phyloP scores from a whole-genome alignment of 805 yeast species.

The Yarrowia deformans region DNA sequence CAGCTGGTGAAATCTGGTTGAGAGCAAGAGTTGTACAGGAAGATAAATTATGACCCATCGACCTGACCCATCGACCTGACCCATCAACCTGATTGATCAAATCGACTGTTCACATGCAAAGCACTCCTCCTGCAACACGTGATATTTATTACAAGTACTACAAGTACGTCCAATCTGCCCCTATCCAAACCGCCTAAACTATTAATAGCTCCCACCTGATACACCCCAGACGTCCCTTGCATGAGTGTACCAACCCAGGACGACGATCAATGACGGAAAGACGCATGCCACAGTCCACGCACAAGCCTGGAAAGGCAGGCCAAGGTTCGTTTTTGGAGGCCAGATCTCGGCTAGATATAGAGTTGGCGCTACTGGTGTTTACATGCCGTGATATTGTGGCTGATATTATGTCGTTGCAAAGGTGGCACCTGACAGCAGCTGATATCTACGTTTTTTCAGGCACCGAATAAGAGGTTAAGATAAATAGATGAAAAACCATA shows the following conservation, averaged over 20 bases:
- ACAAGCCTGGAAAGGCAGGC: conserved; percentile 5
- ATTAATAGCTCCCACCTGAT: too few species aligned
- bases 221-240: conserved; percentile 8
- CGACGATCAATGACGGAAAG: conserved; percentile 11
- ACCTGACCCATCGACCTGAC: too few species aligned
- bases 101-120: too few species aligned
- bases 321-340: conserved; percentile 5
- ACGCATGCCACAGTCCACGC: conserved; percentile 7
- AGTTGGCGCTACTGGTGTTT: conserved; percentile 7
- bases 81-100: too few species aligned
- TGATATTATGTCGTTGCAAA: background rate
- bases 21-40: too few species aligned
- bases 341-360: conserved; percentile 13
- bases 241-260: background rate
- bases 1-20: background rate
- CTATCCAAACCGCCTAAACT: background rate
- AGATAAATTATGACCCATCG: too few species aligned
- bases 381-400: background rate
- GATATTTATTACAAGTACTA: too few species aligned
- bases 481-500: background rate
- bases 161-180: too few species aligned
- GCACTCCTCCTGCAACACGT: too few species aligned
- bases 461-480: background rate
- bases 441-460: too few species aligned
- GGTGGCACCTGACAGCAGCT: background rate